Conservation (phyloP, 805 yeast species). For the Kluyveromyces siamensis region DNA sequence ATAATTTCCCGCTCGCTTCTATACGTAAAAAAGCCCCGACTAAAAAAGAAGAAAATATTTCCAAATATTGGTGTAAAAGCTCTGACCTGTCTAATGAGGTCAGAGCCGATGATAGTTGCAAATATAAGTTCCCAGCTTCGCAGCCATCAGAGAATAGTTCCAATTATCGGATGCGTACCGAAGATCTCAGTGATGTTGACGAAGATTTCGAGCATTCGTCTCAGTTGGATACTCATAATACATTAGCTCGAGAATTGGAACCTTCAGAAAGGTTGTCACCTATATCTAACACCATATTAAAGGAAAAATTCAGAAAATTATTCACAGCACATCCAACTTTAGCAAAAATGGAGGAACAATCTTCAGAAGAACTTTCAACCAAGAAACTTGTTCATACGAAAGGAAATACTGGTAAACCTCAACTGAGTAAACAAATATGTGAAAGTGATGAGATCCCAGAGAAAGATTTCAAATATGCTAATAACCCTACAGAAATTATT, state of each 20-base stretch:
- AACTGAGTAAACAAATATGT: neutral
- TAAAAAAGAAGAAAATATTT: neutral
- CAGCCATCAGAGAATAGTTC: neutral
- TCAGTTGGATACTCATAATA: neutral
- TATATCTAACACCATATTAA: neutral
- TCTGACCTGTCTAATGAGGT: neutral
- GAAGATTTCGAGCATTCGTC: neutral
- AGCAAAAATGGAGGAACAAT: neutral
- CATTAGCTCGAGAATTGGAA: neutral
- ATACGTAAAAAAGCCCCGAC: neutral
- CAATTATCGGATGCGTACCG: neutral
- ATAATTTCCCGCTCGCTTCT: neutral
- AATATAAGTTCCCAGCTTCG: neutral
- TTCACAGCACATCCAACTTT: neutral
- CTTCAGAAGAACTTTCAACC: neutral
- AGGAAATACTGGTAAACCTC: neutral
- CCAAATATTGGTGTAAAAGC: neutral
- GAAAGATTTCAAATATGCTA: neutral
- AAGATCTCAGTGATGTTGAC: neutral
- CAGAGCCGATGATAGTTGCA: neutral
- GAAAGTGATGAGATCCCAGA: neutral
- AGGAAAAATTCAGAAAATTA: neutral
- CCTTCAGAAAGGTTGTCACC: neutral
- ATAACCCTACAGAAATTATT: neutral
- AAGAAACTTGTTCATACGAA: no score